phyloP scores from a whole-genome alignment of 306 rosid genomes.

The Trichosanthes cucumerina region DNA sequence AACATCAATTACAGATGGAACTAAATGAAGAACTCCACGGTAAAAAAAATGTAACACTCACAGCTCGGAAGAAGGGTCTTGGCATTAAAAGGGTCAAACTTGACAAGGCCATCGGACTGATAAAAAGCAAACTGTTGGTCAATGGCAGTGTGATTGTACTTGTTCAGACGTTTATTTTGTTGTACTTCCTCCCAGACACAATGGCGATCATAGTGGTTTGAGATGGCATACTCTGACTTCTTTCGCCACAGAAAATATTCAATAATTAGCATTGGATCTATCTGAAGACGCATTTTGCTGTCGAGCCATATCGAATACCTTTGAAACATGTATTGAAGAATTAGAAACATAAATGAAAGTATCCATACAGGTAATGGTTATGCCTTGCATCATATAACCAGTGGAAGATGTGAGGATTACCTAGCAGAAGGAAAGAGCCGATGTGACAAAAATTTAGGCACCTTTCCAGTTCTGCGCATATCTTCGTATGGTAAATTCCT shows the following conservation, averaged over 20 bases:
- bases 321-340: slow-evolving; percentile 18
- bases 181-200: slow-evolving; percentile 93
- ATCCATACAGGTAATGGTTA: slow-evolving; percentile 1
- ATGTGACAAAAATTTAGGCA: slow-evolving; percentile 87
- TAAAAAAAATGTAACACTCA: slow-evolving; percentile 31
- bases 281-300: slow-evolving; percentile 84
- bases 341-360: neutral
- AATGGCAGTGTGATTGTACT: slow-evolving; percentile 69
- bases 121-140: slow-evolving; percentile 71
- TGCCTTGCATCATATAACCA: slow-evolving; percentile 15
- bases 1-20: neutral
- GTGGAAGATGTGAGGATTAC: slow-evolving; percentile 32
- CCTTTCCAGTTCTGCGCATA: slow-evolving; percentile 96
- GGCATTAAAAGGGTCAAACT: slow-evolving; percentile 51
- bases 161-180: slow-evolving; percentile 86
- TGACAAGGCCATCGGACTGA: slow-evolving; percentile 74
- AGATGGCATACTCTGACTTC: slow-evolving; percentile 82
- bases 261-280: slow-evolving; percentile 77
- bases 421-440: slow-evolving; percentile 81
- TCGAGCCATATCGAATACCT: slow-evolving; percentile 98
- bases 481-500: slow-evolving; percentile 68
- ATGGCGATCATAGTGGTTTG: slow-evolving; percentile 89
- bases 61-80: slow-evolving; percentile 71
- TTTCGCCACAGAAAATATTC: slow-evolving; percentile 80
- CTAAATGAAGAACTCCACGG: slow-evolving; percentile 15